phyloP scores from a whole-genome alignment of 208 protist genomes.

The Porcisia hertigi region DNA sequence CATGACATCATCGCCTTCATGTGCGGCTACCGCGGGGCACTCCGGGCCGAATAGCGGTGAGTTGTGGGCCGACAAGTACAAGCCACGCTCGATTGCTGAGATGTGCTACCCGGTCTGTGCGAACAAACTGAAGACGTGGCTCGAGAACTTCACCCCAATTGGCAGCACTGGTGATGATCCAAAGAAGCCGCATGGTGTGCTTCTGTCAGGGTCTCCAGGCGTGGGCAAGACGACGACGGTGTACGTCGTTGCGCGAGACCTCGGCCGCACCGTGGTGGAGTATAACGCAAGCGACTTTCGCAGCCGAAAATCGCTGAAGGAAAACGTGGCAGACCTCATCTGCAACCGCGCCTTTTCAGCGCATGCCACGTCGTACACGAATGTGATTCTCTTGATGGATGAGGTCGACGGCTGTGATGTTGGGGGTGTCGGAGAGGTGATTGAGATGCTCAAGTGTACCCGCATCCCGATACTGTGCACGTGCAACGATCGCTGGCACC shows the following conservation, averaged over 20 bases:
- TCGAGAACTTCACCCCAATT: conserved; percentile 84
- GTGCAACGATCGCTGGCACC: conserved; percentile 97
- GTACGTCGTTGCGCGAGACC: conserved; percentile 83
- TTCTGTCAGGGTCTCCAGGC: conserved; percentile 97
- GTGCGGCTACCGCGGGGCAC: conserved; percentile 8
- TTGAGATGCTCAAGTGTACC: conserved; percentile 94
- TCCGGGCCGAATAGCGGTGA: conserved; percentile 11
- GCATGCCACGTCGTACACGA: conserved; percentile 59
- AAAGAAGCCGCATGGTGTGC: conserved; percentile 72
- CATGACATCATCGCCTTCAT: neutral
- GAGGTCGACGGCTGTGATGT: conserved; percentile 99
- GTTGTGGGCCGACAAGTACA: conserved; percentile 98
- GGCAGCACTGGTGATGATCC: conserved; percentile 40
- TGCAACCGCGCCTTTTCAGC: conserved; percentile 82
- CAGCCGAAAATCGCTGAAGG: conserved; percentile 91
- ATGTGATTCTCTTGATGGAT: conserved; percentile 97
- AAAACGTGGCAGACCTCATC: conserved; percentile 75
- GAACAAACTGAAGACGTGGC: conserved; percentile 91
- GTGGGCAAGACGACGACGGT: conserved; percentile 99
- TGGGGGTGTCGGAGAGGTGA: conserved; percentile 96
- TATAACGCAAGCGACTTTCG: conserved; percentile 99
- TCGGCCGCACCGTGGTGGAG: conserved; percentile 95
- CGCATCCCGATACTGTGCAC: conserved; percentile 98
- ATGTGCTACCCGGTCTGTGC: conserved; percentile 92
- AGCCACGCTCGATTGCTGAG: conserved; percentile 84